Evolutionary conservation across 1,284 basidiomycete species (phyloP).

Genomic region (Apiotrichum domesticum): DNA sequence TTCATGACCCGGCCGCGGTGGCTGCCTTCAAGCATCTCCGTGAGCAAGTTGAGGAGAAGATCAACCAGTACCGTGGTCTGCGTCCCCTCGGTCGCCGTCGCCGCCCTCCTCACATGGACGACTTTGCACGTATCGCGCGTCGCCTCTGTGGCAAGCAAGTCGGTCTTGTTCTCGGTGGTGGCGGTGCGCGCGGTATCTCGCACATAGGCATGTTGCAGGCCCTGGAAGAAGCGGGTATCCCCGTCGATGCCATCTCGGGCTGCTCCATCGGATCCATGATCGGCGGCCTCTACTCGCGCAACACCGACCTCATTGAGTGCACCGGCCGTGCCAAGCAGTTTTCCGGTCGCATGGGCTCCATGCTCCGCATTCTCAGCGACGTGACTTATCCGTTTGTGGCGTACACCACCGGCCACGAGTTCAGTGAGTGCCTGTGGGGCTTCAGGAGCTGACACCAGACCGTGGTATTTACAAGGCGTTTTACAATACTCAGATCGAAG

Average conservation of each 20-base stretch:
- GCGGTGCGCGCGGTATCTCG: constrained; percentile 88
- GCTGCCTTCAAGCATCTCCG: constrained; percentile 69
- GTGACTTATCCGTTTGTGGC: constrained; percentile 95
- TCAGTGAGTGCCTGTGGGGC: constrained; percentile 46
- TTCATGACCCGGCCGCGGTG: constrained; percentile 82
- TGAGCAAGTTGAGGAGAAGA: constrained; percentile 79
- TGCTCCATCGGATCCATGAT: constrained; percentile 87
- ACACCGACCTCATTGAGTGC: constrained; percentile 82
- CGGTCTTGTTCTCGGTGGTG: constrained; percentile 90
- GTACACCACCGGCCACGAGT: constrained; percentile 96
- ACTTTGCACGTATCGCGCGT: constrained; percentile 87
- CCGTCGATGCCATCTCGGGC: constrained; percentile 85
- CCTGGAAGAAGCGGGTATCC: constrained; percentile 83
- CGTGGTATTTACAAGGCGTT: constrained; percentile 53
- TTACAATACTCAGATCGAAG: constrained; percentile 88
- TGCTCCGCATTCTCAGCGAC: constrained; percentile 91
- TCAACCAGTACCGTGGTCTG: constrained; percentile 75
- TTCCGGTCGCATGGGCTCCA: constrained; percentile 81
- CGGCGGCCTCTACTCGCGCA: constrained; percentile 91
- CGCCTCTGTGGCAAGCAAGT: constrained; percentile 88
- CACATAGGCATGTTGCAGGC: constrained; percentile 88
- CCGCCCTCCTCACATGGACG: constrained; percentile 72
- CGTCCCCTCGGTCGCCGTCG: constrained; percentile 65
- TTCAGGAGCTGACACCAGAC: constrained; percentile 27
- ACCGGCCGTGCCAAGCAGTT: constrained; percentile 66